Base-by-base conservation (phyloP, 2,329 filamentous ascomycete species). In the Arthrobotrys sphaeroides region DNA sequence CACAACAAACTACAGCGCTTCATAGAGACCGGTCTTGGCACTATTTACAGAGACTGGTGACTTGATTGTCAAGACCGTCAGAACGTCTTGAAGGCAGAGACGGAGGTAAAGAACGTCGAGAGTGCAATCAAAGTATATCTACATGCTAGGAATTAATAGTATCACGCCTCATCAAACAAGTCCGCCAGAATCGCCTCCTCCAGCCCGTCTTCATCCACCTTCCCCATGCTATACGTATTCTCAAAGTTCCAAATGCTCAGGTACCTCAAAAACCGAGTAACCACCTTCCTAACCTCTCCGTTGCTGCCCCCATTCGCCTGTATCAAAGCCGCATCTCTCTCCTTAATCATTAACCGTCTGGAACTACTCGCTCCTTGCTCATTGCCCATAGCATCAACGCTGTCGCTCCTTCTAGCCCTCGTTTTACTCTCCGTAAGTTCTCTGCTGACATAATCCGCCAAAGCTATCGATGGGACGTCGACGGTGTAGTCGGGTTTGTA, bases 181-280 rank as follows among this genome's bases (percentile, higher is more conserved):
- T 96, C 92, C 80, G 84, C 88, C 80, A 96, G 81, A 74, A 96
- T 80, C 53, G 86, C 86, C 78, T 86, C 84, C 62, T 87, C 84
- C 80, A 91, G 93, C 7, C 85, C 85, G 60, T 89, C 87, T 79
- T 86, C 81, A 82, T 96, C 92, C 24, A 91, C 83, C 43, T 82
- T 82, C 36, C 89, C 90, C 89, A 97, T 94, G 13, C 90, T 89
- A 82, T 99, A 99, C 66, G 91, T 94, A 77, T 90, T 91, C 84
- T 99, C 95, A 83, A 97, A 99, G 0, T 92, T 90, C 81, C 90
- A 92, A 80, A 99, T 97, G 81, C 94, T 97, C 77, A 99, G 84
- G 81, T 96, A 91, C 12, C 90, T 91, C 81, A 98, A 93, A 83
- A 97, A 98, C 0, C 94, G 94, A 78, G 91, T 86, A 77, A 98